These are phyloP conservation scores for Arthrobotrys megalospora DNA, from an alignment of 2,329 filamentous ascomycete species.

Conservation along the genomic window DNA sequence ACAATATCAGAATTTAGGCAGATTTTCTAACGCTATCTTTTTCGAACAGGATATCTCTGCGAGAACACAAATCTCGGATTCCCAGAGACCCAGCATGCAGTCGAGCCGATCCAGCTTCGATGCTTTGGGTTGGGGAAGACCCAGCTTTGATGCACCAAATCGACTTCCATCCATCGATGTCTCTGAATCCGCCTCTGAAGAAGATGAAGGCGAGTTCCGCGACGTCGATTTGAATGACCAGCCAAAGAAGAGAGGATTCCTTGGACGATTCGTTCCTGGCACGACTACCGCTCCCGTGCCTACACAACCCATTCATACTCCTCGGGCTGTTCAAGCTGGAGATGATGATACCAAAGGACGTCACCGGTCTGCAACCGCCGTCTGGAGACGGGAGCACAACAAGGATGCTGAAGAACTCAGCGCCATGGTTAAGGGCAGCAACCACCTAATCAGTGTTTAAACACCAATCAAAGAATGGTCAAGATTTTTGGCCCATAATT, in stretches of 20 bases:
- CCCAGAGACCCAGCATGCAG: slow-evolving; percentile 70
- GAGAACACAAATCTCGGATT: slow-evolving; percentile 79
- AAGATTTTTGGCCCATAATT: slow-evolving; percentile 4
- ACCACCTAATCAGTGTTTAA: slow-evolving; percentile 55
- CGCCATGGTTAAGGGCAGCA: slow-evolving; percentile 59
- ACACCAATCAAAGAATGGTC: not conserved
- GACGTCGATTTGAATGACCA: slow-evolving; percentile 91
- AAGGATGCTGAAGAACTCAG: slow-evolving; percentile 56
- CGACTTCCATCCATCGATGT: slow-evolving; percentile 75
- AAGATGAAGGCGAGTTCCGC: slow-evolving; percentile 80
- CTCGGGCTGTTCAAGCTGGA: not conserved
- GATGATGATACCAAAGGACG: slow-evolving; percentile 44
- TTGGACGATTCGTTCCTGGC: slow-evolving; percentile 78
- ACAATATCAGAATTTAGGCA: not conserved
- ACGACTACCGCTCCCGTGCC: not conserved
- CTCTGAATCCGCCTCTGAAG: slow-evolving; percentile 71
- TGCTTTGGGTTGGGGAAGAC: slow-evolving; percentile 68
- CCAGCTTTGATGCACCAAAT: slow-evolving; percentile 83
- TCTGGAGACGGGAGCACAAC: slow-evolving; percentile 57
- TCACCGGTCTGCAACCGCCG: slow-evolving; percentile 41
- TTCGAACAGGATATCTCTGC: slow-evolving; percentile 86
- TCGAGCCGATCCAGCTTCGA: slow-evolving; percentile 67
- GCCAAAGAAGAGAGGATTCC: slow-evolving; percentile 83
- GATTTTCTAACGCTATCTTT: not conserved
- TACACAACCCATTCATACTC: not conserved